A percentile compares a stretch with the other conserved stretches of the same genome.
Conservation (phyloP, 2,329 filamentous ascomycete species). For the Arthroderma sp. region DNA sequence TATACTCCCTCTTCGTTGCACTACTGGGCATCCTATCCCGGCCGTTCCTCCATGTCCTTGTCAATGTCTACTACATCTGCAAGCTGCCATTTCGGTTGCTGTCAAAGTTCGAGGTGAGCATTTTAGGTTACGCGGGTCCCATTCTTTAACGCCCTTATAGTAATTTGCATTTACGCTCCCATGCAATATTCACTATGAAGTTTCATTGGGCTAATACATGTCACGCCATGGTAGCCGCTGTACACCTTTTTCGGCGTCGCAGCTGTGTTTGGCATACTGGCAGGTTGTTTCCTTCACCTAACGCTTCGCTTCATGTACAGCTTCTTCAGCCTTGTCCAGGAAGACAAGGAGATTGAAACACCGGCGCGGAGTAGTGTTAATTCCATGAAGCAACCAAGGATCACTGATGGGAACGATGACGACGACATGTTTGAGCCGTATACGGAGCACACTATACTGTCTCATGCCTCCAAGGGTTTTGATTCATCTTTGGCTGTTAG, state of each 20-base stretch:
- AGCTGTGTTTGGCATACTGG: slow-evolving; percentile 50
- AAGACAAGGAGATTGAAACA: not conserved
- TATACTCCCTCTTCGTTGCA: slow-evolving; percentile 26
- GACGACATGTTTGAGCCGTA: too few relatives aligned
- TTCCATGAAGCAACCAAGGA: too few relatives aligned
- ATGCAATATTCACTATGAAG: not conserved
- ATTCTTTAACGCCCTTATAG: too few relatives aligned
- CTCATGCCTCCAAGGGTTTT: too few relatives aligned
- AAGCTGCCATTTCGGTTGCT: slow-evolving; percentile 40
- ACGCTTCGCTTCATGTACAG: slow-evolving; percentile 32
- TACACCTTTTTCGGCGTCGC: slow-evolving; percentile 52
- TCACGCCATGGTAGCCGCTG: slow-evolving; percentile 22
- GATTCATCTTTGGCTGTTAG: too few relatives aligned
- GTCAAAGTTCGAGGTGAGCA: slow-evolving; percentile 42
- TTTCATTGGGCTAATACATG: not conserved
- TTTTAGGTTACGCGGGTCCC: not conserved
- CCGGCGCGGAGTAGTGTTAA: too few relatives aligned
- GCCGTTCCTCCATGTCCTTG: slow-evolving; percentile 37
- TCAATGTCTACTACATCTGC: slow-evolving; percentile 27
- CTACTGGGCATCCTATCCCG: slow-evolving; percentile 30
- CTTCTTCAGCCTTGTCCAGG: not conserved
- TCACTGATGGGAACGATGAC: too few relatives aligned
- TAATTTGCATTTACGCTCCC: too few relatives aligned
- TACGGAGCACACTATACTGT: too few relatives aligned
- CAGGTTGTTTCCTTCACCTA: slow-evolving; percentile 48